A percentile compares a stretch with the other conserved stretches of the same genome.
phyloP scores from a whole-genome alignment of 1,284 basidiomycete genomes.

The Cutaneotrichosporon sp. region DNA sequence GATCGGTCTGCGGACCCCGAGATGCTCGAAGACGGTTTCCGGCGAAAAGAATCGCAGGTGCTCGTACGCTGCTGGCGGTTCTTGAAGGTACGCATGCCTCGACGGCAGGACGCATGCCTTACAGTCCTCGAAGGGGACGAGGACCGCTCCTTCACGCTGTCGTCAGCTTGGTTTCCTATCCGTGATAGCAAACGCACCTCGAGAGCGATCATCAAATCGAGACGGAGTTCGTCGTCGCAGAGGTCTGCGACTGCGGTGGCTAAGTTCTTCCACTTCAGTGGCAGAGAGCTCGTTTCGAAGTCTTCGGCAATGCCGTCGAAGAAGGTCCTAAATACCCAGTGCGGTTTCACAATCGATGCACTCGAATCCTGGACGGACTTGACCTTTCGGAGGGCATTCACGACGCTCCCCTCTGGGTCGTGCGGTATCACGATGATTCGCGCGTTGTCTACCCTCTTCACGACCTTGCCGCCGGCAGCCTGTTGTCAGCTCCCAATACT shows the following conservation, averaged over 20 bases:
- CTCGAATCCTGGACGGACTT: not conserved
- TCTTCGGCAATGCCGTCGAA: slow-evolving; percentile 20
- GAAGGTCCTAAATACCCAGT: slow-evolving; percentile 30
- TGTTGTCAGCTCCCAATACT: slow-evolving; percentile 8
- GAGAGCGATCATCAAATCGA: slow-evolving; percentile 21
- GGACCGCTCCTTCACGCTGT: slow-evolving; percentile 26
- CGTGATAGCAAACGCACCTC: slow-evolving; percentile 21
- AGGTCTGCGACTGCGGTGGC: slow-evolving; percentile 19
- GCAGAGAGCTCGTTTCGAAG: not conserved
- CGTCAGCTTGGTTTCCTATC: not conserved
- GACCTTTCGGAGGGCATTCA: not conserved
- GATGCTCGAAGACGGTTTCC: not conserved
- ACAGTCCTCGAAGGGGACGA: slow-evolving; percentile 17
- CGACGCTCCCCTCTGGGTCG: not conserved
- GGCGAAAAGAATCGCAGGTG: not conserved
- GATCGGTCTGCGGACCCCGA: not conserved
- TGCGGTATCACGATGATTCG: slow-evolving; percentile 19
- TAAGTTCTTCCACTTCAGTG: not conserved
- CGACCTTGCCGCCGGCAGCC: slow-evolving; percentile 3
- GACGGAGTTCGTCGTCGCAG: slow-evolving; percentile 10
- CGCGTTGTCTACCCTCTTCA: not conserved
- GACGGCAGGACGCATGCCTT: slow-evolving; percentile 18
- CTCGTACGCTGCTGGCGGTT: not conserved
- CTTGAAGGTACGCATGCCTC: slow-evolving; percentile 13
- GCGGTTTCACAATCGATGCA: slow-evolving; percentile 16